Base-by-base conservation (phyloP, 805 yeast species). In the Yarrowia sp. region DNA sequence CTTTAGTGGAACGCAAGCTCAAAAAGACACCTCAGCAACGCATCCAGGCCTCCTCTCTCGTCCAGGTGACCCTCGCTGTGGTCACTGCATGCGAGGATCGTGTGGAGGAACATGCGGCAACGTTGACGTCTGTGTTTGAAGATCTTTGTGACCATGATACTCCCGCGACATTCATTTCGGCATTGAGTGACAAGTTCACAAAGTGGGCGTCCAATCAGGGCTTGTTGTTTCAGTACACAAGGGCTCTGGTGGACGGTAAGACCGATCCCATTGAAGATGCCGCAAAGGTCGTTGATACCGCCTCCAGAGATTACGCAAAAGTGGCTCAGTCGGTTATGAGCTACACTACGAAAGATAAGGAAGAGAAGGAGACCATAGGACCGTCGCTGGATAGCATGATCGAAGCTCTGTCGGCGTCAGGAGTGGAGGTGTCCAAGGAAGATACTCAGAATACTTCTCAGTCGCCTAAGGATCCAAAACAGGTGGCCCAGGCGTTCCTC, bases 341-440 rank as follows among this genome's bases (percentile, higher is more conserved):
- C 36, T 28, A 18, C 45, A 8, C 35, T n/a, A 55, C 38, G 31
- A 41, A 28, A 31, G 47, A 15, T 2, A 15, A 31, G 9, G 28
- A 31, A 8, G 43, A 55, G 17, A 38, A 39, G 31, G 47, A 15
- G 11, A 33, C 61, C 6, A 13, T 33, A 14, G 42, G 47, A 8
- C 61, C 61, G 10, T 55, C 61, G n/a, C 47, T 55, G 7, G 61
- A 55, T 17, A 55, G 61, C 47, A 55, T 55, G 61, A 55, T 55
- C 31, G 61, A 55, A 55, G 61, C 61, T 11, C 36, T 55, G 43
- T 55, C 61, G 5, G 45, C 47, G 9, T 55, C 61, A 15, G 61
- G 61, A 28, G 47, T 55, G 28, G 61, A 55, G 47, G 61, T 55
- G 9, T 39, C 45, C 1, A 38, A 41, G 31, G 61, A 55, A 15